Percentiles rank a stretch among this genome's conserved stretches.
These are phyloP conservation scores for Diutina ranongensis DNA, from an alignment of 1,139 yeast species.

Conservation along the genomic window DNA sequence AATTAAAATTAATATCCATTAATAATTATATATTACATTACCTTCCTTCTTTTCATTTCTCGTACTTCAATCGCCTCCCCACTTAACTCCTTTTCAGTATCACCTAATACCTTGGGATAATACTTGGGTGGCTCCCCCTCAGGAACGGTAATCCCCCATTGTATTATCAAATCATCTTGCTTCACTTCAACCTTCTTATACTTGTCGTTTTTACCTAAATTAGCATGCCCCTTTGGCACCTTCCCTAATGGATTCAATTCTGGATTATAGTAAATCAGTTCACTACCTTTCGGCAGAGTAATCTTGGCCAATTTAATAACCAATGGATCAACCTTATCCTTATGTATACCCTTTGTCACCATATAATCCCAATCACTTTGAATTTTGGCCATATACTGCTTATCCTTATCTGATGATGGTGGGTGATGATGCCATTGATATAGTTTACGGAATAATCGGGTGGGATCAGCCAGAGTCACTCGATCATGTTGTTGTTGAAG, in stretches of 20 bases:
- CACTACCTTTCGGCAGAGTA: constrained; percentile 24
- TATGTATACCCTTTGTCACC: constrained; percentile 22
- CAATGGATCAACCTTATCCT: constrained; percentile 18
- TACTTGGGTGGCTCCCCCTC: neutral
- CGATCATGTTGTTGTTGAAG: constrained; percentile 18
- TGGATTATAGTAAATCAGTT: constrained; percentile 33
- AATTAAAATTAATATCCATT: too few species aligned
- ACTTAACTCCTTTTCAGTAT: neutral
- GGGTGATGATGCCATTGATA: constrained; percentile 9
- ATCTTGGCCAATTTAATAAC: constrained; percentile 12
- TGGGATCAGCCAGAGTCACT: constrained; percentile 22
- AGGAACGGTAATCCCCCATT: neutral
- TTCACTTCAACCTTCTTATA: neutral
- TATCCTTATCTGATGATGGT: constrained; percentile 12
- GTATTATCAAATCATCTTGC: neutral
- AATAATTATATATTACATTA: neutral
- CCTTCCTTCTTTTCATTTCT: neutral
- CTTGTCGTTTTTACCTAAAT: neutral
- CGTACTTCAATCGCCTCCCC: neutral
- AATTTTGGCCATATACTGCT: constrained; percentile 16
- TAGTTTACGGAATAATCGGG: constrained; percentile 20
- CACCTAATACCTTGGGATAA: neutral
- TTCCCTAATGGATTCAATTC: constrained; percentile 36
- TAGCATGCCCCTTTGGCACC: constrained; percentile 17
- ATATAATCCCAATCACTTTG: constrained; percentile 33